Base-by-base conservation (phyloP, 164 flowering plant species). In the Tetracentron sinense region DNA sequence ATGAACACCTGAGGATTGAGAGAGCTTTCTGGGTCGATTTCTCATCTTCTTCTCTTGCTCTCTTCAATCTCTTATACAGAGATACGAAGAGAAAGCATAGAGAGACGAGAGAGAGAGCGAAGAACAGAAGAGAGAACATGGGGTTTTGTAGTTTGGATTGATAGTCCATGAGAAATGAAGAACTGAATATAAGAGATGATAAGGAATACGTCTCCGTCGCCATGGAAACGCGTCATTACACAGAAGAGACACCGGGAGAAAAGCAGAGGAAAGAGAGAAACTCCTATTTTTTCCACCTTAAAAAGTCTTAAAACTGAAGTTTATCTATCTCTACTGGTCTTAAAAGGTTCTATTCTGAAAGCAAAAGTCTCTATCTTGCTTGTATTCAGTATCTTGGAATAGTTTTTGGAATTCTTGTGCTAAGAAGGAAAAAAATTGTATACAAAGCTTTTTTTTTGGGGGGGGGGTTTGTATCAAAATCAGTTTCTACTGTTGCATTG, bases 161-260 rank as follows among this genome's bases (percentile, higher is more conserved):
- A 1, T 35, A 52, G 25, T 54, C 60, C 47, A 49, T 21, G 53
- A 64, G 53, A 29, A 50, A 60, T 22, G 27, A 23, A 29, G 29
- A 23, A 35, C 10, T 7, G 63, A 47, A 20, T 44, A 7, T 17
- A 56, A 31, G 16, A 54, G 65, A 52, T 31, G 35, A 55, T 23
- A 23, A 38, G 19, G 56, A 17, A 25, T 21, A n/a, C 22, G 55
- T n/a, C 0, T 22, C 15, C 58, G 72, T 78, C 75, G 79, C 80
- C 80, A 81, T 78, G 70, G 71, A 56, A 60, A 65, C 69, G 75
- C 73, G 73, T 69, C 71, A 66, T 64, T 55, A 29, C 48, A 19
- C 26, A 30, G 42, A 48, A 63, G 27, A 12, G 26, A 29, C 29
- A 42, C 38, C 38, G 8, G 38, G 38, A 26, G 26, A 27, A 42